Conservation (phyloP, 2,329 filamentous ascomycete species). For the Cordyceps fumosorosea region DNA sequence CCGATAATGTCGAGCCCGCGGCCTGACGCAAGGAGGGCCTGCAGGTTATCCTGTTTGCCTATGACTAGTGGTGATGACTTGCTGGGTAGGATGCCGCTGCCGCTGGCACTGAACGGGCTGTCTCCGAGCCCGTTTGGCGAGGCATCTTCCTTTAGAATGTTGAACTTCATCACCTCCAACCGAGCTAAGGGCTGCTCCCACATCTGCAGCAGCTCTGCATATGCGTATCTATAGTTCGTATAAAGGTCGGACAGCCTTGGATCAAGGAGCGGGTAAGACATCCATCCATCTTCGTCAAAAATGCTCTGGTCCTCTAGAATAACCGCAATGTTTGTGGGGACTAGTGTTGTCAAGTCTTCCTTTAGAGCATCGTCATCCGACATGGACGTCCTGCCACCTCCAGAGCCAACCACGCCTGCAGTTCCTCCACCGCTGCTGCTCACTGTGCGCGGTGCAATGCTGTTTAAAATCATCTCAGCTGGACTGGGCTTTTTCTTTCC, state of each 20-base stretch:
- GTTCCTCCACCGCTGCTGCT: conserved; percentile 46
- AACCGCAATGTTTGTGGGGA: conserved; percentile 46
- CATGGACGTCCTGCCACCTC: conserved; percentile 42
- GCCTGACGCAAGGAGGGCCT: conserved; percentile 42
- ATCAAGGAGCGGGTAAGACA: conserved; percentile 52
- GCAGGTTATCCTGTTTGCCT: conserved; percentile 48
- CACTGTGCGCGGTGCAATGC: conserved; percentile 36
- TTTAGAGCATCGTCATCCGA: conserved; percentile 47
- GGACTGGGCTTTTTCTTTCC: conserved; percentile 52
- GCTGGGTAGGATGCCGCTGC: conserved; percentile 27
- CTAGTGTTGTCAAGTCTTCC: conserved; percentile 40
- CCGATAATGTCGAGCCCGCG: conserved; percentile 57
- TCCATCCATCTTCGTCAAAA: conserved; percentile 63
- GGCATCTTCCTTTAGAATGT: conserved; percentile 48
- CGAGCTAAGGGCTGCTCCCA: conserved; percentile 58
- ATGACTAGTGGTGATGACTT: conserved; percentile 47
- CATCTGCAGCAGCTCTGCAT: conserved; percentile 62
- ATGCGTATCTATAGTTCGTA: conserved; percentile 56
- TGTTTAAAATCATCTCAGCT: conserved; percentile 52
- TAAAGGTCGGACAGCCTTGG: conserved; percentile 42
- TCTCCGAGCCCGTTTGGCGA: conserved; percentile 17
- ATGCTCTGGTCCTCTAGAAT: conserved; percentile 55
- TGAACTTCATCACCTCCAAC: conserved; percentile 64
- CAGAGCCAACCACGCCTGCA: conserved; percentile 38
- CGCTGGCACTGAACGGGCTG: conserved; percentile 13